phyloP scores from a whole-genome alignment of 2,329 filamentous ascomycete species.

The Colletotrichum aenigma region DNA sequence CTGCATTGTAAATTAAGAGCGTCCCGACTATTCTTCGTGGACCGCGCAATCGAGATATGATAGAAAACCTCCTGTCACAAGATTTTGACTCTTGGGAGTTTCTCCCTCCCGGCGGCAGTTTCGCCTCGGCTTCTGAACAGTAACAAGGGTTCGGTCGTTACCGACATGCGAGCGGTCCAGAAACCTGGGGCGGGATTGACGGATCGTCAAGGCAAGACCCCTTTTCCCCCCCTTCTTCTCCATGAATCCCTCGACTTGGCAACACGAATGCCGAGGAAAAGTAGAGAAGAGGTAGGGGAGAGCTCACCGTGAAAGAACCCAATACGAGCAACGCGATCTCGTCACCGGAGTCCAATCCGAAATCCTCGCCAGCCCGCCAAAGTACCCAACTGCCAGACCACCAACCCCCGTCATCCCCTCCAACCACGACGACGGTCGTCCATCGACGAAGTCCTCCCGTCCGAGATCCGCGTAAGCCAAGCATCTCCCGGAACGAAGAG shows the following conservation, averaged over 20 bases:
- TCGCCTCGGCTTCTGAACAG: not conserved
- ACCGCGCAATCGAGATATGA: not conserved
- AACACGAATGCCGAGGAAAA: not conserved
- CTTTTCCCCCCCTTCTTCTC: not conserved
- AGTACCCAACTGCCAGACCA: not conserved
- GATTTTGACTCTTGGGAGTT: not conserved
- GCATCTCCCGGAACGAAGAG: not conserved
- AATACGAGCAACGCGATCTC: not conserved
- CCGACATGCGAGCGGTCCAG: not conserved
- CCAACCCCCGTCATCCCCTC: not conserved
- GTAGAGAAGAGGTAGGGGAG: not conserved
- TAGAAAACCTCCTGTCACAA: not conserved
- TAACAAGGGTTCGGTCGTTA: not conserved
- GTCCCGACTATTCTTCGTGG: not conserved
- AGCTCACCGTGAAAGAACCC: not conserved
- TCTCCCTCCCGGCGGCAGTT: not conserved
- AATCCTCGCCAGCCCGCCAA: not conserved
- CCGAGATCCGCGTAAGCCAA: not conserved
- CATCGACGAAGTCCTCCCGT: not conserved
- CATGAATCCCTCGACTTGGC: not conserved
- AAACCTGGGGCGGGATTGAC: not conserved
- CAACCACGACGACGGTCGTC: not conserved
- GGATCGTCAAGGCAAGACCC: not conserved
- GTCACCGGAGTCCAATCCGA: not conserved
- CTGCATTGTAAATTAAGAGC: not conserved